Conservation (phyloP, 1,139 yeast species). For the Protomyces macrosporus region DNA sequence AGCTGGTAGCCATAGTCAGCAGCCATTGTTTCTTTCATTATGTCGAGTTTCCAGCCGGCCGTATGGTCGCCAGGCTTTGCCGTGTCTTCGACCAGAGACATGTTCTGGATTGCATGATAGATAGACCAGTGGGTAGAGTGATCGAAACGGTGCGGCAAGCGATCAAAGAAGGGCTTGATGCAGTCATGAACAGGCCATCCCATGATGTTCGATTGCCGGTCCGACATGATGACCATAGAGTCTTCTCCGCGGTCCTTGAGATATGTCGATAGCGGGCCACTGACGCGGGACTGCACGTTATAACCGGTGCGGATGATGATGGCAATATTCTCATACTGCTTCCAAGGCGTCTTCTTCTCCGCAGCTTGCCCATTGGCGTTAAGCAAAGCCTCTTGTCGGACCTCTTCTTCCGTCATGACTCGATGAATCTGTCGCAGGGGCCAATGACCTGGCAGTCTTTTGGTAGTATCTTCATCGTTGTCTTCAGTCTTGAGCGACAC, state of each 20-base stretch:
- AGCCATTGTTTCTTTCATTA: slow-evolving; percentile 3
- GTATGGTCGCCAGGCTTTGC: neutral
- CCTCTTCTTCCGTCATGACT: too few species aligned
- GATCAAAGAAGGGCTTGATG: slow-evolving; percentile 2
- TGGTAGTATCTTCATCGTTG: too few species aligned
- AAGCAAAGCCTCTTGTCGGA: too few species aligned
- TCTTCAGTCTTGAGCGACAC: too few species aligned
- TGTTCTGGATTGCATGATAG: neutral
- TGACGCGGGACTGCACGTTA: neutral
- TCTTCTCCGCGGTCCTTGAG: neutral
- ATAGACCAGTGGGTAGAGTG: neutral
- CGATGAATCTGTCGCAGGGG: too few species aligned
- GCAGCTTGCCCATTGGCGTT: neutral
- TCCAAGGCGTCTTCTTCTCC: neutral
- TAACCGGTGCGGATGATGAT: slow-evolving; percentile 14
- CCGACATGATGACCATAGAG: neutral
- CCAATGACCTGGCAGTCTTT: too few species aligned
- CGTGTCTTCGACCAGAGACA: neutral
- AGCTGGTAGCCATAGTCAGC: slow-evolving; percentile 8
- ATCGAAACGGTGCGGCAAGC: neutral
- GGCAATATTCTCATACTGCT: slow-evolving; percentile 5
- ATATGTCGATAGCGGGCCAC: slow-evolving; percentile 2
- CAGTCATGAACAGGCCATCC: neutral
- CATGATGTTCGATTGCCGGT: neutral
- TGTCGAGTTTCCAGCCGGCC: slow-evolving; percentile 16